Conservation (phyloP, 257 asterid genomes). For the Capsicum rhomboideum region DNA sequence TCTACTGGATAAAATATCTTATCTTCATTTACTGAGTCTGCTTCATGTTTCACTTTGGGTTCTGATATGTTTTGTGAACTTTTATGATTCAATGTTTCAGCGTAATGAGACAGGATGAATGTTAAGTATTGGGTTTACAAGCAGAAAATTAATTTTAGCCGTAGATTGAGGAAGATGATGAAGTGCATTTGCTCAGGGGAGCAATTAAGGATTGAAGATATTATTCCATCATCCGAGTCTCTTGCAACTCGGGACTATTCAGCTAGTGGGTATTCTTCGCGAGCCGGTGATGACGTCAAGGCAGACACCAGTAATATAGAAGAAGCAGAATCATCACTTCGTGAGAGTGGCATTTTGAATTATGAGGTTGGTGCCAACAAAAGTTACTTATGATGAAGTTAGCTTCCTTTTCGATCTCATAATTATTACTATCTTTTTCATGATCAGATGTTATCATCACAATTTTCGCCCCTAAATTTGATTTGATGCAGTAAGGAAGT, state of each 20-base stretch:
- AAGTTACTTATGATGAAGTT: neutral
- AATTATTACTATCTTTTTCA: neutral
- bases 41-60: neutral
- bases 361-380: constrained; percentile 57
- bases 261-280: constrained; percentile 79
- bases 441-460: neutral
- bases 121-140: constrained; percentile 65
- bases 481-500: neutral
- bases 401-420: neutral
- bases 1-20: neutral
- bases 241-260: constrained; percentile 93
- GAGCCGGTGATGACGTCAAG: constrained; percentile 69
- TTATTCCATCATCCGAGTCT: constrained; percentile 75
- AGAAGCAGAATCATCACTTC: constrained; percentile 90
- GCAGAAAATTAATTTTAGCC: constrained; percentile 34
- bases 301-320: constrained; percentile 74
- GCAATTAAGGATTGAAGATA: constrained; percentile 58
- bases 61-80: neutral
- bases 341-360: constrained; percentile 82
- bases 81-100: constrained; percentile 16
- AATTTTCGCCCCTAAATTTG: no score
- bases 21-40: neutral
- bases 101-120: constrained; percentile 69
- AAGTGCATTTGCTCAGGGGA: constrained; percentile 96
- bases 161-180: constrained; percentile 68